These are phyloP conservation scores for Teunomyces aglyptinius DNA, from an alignment of 805 yeast genomes.

Conservation along the genomic window DNA sequence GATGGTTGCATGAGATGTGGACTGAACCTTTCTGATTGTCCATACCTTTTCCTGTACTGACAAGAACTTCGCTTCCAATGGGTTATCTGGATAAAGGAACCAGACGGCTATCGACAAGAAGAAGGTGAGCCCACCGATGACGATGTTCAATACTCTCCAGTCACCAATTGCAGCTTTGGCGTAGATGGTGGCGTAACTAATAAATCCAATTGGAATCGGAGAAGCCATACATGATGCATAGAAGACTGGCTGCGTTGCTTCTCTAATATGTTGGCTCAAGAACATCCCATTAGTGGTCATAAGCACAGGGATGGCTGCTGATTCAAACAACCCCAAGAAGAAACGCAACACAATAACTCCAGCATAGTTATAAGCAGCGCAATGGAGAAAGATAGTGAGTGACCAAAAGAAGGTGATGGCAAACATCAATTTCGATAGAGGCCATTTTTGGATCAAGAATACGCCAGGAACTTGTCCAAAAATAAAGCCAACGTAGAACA, in stretches of 20 bases:
- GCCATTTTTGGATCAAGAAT: constrained; percentile 43
- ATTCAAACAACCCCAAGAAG: constrained; percentile 45
- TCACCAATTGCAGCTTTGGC: constrained; percentile 20
- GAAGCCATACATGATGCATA: constrained; percentile 51
- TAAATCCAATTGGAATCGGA: constrained; percentile 52
- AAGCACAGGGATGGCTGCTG: constrained; percentile 27
- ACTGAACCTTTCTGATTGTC: constrained; percentile 41
- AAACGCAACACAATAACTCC: constrained; percentile 50
- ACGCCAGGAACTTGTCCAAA: constrained; percentile 47
- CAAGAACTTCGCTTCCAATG: constrained; percentile 50
- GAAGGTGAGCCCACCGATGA: constrained; percentile 56
- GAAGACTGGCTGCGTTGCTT: constrained; percentile 53
- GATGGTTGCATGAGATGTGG: constrained; percentile 27
- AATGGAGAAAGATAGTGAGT: constrained; percentile 43
- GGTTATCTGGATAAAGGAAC: constrained; percentile 55
- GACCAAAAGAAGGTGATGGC: constrained; percentile 44
- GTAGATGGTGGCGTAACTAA: constrained; percentile 39
- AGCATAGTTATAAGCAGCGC: constrained; percentile 43
- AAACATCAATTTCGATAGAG: constrained; percentile 39
- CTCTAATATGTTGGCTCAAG: constrained; percentile 44
- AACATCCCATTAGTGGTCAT: constrained; percentile 51
- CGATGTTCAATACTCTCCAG: constrained; percentile 58
- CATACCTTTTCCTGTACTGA: constrained; percentile 48
- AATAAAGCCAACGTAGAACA: constrained; percentile 53
- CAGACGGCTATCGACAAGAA: constrained; percentile 14